Conservation (phyloP, 208 protist genomes). For the Acanthamoeba rhysodes region DNA sequence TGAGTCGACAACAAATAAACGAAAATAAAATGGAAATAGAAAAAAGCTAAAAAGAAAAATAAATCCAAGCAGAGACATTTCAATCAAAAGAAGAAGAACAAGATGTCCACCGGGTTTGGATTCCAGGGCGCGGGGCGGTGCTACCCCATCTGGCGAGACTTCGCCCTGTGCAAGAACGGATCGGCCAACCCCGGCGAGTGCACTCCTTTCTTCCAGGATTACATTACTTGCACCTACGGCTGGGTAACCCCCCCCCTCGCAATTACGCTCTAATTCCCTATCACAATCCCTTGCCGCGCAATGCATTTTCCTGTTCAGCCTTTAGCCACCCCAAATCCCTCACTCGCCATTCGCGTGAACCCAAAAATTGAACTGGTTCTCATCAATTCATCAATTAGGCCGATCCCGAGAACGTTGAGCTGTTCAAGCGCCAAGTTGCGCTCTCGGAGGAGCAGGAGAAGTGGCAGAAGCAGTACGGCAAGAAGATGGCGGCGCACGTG, state of each 20-base stretch:
- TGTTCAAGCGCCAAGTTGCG: background rate
- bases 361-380: background rate
- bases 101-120: background rate
- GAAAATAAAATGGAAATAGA: too few species aligned
- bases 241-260: background rate
- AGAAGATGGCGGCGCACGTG: background rate
- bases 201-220: background rate
- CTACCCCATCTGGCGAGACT: slow-evolving; percentile 31
- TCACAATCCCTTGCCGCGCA: background rate
- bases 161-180: background rate
- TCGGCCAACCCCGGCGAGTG: background rate
- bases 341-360: background rate
- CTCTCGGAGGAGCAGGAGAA: background rate
- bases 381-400: background rate
- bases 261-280: background rate
- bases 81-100: too few species aligned
- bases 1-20: background rate
- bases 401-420: background rate
- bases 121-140: background rate
- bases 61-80: too few species aligned
- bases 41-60: too few species aligned
- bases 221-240: slow-evolving; percentile 22
- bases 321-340: background rate
- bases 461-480: slow-evolving; percentile 1
- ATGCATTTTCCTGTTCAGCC: background rate